phyloP scores from a whole-genome alignment of 2,329 filamentous ascomycete species.

The Penicillium psychrosexuale region DNA sequence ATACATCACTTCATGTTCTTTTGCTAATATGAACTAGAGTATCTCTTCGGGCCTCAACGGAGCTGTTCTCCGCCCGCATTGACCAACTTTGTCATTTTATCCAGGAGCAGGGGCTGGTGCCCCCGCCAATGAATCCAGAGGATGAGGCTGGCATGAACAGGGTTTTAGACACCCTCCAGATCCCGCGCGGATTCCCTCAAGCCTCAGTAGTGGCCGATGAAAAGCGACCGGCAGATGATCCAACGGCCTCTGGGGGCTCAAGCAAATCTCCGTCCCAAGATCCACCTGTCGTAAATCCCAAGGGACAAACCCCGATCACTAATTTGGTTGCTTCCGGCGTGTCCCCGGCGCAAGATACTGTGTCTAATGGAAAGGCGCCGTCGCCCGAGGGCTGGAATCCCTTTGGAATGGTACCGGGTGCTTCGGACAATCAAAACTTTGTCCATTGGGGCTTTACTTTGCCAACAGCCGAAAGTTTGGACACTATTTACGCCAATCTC shows the following conservation, averaged over 20 bases:
- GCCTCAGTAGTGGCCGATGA: neutral
- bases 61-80: conserved; percentile 38
- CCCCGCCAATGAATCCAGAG: conserved; percentile 40
- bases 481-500: conserved; percentile 36
- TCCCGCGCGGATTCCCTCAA: conserved; percentile 26
- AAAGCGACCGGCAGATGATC: neutral
- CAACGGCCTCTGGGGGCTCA: neutral
- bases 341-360: conserved; percentile 12
- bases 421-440: conserved; percentile 24
- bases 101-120: conserved; percentile 39
- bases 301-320: conserved; percentile 9
- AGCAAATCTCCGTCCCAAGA: conserved; percentile 15
- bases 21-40: conserved; percentile 24
- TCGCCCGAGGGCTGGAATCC: conserved; percentile 18
- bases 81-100: conserved; percentile 43
- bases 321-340: conserved; percentile 6
- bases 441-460: conserved; percentile 35
- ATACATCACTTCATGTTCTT: conserved; percentile 3
- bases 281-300: conserved; percentile 9
- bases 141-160: conserved; percentile 39
- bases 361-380: conserved; percentile 12
- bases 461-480: conserved; percentile 37
- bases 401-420: conserved; percentile 22
- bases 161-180: conserved; percentile 38
- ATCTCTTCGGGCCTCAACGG: conserved; percentile 36